These are phyloP conservation scores for Fusarium incarnatum DNA, from an alignment of 2,329 filamentous ascomycete genomes.

Conservation along the genomic window DNA sequence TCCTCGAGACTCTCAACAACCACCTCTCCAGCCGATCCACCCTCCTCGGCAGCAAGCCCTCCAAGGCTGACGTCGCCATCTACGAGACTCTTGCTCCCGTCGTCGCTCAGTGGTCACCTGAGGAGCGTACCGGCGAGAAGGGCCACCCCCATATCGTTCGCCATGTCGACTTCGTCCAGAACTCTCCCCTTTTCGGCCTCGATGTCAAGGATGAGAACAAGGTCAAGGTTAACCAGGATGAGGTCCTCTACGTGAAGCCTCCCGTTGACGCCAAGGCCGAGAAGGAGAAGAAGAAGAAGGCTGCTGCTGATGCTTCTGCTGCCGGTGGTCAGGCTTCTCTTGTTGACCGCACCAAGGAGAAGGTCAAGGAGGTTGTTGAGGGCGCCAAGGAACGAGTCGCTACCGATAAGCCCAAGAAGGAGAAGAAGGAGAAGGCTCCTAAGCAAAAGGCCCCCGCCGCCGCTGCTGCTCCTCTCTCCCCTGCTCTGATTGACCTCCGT, in stretches of 20 bases:
- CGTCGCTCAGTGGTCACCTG: slow-evolving; percentile 82
- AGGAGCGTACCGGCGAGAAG: slow-evolving; percentile 89
- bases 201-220: slow-evolving; percentile 78
- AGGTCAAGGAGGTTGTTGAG: slow-evolving; percentile 66
- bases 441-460: slow-evolving; percentile 77
- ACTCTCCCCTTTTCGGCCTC: slow-evolving; percentile 79
- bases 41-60: slow-evolving; percentile 88
- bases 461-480: slow-evolving; percentile 80
- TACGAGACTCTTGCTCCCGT: slow-evolving; percentile 82
- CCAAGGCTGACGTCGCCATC: slow-evolving; percentile 84
- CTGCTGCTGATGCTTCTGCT: slow-evolving; percentile 67
- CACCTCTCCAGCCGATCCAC: slow-evolving; percentile 91
- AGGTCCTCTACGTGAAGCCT: slow-evolving; percentile 88
- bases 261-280: slow-evolving; percentile 92
- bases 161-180: slow-evolving; percentile 94
- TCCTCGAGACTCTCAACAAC: slow-evolving; percentile 83
- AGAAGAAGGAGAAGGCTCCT: slow-evolving; percentile 90
- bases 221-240: slow-evolving; percentile 80
- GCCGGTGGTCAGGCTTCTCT: slow-evolving; percentile 63
- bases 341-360: slow-evolving; percentile 71
- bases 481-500: slow-evolving; percentile 89
- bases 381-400: slow-evolving; percentile 58
- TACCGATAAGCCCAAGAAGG: slow-evolving; percentile 72
- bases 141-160: slow-evolving; percentile 93
- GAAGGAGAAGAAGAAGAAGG: slow-evolving; percentile 99